A percentile compares a stretch with the other conserved stretches of the same genome.
These are phyloP conservation scores for Euphorbia schlechtendalii DNA, from an alignment of 441 rosid genomes.

Conservation along the genomic window DNA sequence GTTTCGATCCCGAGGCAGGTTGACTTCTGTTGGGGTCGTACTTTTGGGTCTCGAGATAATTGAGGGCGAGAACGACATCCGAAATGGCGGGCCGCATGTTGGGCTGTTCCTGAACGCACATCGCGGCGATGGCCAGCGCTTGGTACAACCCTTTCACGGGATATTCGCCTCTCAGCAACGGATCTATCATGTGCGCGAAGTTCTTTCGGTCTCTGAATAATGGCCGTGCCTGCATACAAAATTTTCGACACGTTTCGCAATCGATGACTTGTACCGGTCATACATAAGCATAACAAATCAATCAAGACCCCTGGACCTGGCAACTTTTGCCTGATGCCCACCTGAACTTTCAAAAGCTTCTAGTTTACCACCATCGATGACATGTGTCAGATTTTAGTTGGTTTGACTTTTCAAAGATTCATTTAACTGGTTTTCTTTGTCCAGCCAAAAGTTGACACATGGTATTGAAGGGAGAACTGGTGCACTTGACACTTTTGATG, in stretches of 20 bases:
- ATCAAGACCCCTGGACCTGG: no score
- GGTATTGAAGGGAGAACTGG: no score
- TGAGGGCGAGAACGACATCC: slow-evolving; percentile 82
- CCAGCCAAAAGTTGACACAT: no score
- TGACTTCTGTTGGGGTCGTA: slow-evolving; percentile 44
- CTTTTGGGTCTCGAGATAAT: slow-evolving; percentile 73
- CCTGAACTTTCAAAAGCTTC: no score
- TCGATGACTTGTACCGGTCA: background rate
- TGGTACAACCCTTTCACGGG: slow-evolving; percentile 87
- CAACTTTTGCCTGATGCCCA: no score
- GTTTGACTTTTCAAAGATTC: no score
- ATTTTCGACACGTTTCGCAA: background rate
- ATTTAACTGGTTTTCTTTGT: no score
- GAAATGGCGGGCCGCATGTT: slow-evolving; percentile 75
- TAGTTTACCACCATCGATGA: no score
- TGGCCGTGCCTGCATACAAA: slow-evolving; percentile 62
- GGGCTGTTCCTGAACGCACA: slow-evolving; percentile 94
- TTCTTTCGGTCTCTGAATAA: slow-evolving; percentile 80
- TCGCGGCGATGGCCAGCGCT: slow-evolving; percentile 91
- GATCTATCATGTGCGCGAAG: slow-evolving; percentile 85
- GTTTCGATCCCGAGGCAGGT: no score
- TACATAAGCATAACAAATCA: no score
- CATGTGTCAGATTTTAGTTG: no score
- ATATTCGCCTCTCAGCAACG: slow-evolving; percentile 69
- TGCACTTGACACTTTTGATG: no score